phyloP scores from a whole-genome alignment of 768 basidiomycete genomes.

The Leccinum ochraceum region DNA sequence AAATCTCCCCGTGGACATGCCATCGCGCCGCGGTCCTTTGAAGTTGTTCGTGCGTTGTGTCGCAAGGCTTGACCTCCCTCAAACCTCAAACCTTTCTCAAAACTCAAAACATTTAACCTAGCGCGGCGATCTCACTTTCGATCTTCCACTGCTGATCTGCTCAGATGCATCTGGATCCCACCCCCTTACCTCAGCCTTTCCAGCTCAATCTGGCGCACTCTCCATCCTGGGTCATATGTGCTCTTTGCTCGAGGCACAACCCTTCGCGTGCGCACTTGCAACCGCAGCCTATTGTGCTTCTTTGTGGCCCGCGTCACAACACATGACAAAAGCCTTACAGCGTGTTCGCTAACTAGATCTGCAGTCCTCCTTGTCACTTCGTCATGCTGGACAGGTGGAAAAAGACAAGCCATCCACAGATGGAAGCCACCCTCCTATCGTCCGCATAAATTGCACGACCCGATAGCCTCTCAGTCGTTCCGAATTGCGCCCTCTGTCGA shows the following conservation, averaged over 20 bases:
- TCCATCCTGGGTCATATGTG: slow-evolving; percentile 16
- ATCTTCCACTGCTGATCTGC: slow-evolving; percentile 26
- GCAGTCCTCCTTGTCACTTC: slow-evolving; percentile 11
- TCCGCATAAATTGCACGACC: slow-evolving; percentile 29
- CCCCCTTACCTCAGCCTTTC: slow-evolving; percentile 8
- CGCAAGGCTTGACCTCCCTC: background rate
- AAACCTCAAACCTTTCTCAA: slow-evolving; percentile 5
- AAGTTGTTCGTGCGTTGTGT: background rate
- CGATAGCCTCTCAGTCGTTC: slow-evolving; percentile 8
- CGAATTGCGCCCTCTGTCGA: slow-evolving; percentile 4
- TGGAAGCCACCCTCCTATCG: slow-evolving; percentile 23
- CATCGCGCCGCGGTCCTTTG: slow-evolving; percentile 17
- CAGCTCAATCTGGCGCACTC: slow-evolving; percentile 12
- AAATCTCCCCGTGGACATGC: slow-evolving; percentile 19
- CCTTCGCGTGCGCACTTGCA: slow-evolving; percentile 8
- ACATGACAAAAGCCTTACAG: slow-evolving; percentile 29
- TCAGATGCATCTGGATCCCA: slow-evolving; percentile 15
- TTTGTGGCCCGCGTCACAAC: slow-evolving; percentile 26
- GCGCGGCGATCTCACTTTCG: slow-evolving; percentile 31
- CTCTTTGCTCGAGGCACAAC: slow-evolving; percentile 12
- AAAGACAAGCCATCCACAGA: slow-evolving; percentile 21
- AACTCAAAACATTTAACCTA: slow-evolving; percentile 25
- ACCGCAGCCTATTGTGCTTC: slow-evolving; percentile 27
- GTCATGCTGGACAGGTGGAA: slow-evolving; percentile 17
- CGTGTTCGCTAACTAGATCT: slow-evolving; percentile 31